phyloP scores from a whole-genome alignment of 495 filamentous ascomycete genomes.

The Aspergillus sclerotioniger region DNA sequence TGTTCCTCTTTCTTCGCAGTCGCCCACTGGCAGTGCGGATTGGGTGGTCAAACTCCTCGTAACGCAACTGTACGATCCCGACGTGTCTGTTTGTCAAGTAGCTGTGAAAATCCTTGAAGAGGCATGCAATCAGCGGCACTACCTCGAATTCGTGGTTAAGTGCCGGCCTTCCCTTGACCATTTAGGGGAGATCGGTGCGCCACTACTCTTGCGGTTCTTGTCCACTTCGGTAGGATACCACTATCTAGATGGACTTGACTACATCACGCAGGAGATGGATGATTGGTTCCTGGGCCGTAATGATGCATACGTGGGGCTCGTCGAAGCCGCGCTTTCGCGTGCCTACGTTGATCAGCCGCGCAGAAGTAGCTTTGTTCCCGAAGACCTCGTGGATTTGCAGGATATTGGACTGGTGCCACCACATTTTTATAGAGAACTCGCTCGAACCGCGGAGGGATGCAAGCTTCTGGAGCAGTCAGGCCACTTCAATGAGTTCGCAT shows the following conservation, averaged over 20 bases:
- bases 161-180: conserved; percentile 96
- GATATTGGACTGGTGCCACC: conserved; percentile 76
- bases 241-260: conserved; percentile 94
- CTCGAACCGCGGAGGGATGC: conserved; percentile 89
- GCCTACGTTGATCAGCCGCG: conserved; percentile 67
- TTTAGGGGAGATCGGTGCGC: conserved; percentile 93
- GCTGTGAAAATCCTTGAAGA: conserved; percentile 97
- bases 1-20: conserved; percentile 28
- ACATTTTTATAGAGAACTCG: conserved; percentile 95
- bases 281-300: conserved; percentile 98
- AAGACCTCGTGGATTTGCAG: conserved; percentile 57
- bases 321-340: conserved; percentile 91
- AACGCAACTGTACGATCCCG: conserved; percentile 96
- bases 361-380: conserved; percentile 40
- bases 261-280: conserved; percentile 99
- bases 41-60: conserved; percentile 96
- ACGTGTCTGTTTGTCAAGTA: conserved; percentile 91
- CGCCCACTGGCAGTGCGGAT: conserved; percentile 58
- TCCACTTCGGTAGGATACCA: conserved; percentile 96
- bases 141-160: conserved; percentile 92
- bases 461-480: conserved; percentile 85
- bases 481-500: conserved; percentile 90
- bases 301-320: conserved; percentile 88
- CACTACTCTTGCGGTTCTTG: conserved; percentile 85
- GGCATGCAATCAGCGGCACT: conserved; percentile 85